Evolutionary conservation across 176 grass and related monocot species (phyloP).

Genomic region (Oryza meridionalis): DNA sequence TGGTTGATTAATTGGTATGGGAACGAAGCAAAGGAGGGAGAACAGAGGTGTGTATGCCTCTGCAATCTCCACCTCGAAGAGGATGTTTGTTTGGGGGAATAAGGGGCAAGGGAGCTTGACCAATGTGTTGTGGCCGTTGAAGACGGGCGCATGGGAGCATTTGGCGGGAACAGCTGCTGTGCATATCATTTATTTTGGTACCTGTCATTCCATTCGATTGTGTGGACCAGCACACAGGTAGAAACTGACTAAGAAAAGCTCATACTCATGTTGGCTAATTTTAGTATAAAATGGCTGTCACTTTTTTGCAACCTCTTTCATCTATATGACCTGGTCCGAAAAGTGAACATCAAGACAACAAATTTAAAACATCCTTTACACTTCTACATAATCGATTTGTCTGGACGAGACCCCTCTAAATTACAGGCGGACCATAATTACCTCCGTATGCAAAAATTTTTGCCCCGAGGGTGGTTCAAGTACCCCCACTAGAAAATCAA

Average conservation of each 20-base stretch:
- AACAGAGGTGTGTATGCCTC: constrained; percentile 52
- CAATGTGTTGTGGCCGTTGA: constrained; percentile 13
- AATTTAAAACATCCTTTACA: too few relatives aligned
- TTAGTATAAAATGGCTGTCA: neutral
- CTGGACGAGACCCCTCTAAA: too few relatives aligned
- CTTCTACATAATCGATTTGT: too few relatives aligned
- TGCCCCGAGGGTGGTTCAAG: too few relatives aligned
- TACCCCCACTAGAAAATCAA: too few relatives aligned
- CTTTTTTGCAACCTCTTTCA: neutral
- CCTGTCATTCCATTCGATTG: neutral
- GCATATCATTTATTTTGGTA: constrained; percentile 13
- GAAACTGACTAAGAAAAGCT: constrained; percentile 15
- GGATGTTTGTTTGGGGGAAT: constrained; percentile 36
- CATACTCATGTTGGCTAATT: neutral
- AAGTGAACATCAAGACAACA: neutral
- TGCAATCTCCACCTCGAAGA: constrained; percentile 49
- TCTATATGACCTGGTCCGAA: neutral
- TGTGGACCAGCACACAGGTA: constrained; percentile 5
- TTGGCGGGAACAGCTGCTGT: constrained; percentile 29
- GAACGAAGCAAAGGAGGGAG: constrained; percentile 30
- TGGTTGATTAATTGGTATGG: neutral
- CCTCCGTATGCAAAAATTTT: too few relatives aligned
- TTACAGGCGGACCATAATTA: too few relatives aligned
- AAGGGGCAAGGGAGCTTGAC: constrained; percentile 19
- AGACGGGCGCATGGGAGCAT: constrained; percentile 40